phyloP scores from a whole-genome alignment of 2,329 filamentous ascomycete species.

The Leptographium galeiforme region DNA sequence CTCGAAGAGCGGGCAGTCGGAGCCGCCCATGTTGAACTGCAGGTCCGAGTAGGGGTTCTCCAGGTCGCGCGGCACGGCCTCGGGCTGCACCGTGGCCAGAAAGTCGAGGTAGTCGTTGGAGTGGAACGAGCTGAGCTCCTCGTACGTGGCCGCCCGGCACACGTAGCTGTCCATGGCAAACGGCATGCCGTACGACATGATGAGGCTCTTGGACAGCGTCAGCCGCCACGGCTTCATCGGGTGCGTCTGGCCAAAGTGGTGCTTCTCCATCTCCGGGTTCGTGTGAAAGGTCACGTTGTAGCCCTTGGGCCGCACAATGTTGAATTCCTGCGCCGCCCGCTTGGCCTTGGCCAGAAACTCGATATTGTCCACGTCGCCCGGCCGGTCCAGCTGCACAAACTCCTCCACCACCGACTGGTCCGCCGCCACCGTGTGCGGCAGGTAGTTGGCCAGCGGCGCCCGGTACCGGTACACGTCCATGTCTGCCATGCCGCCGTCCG shows the following conservation, averaged over 20 bases:
- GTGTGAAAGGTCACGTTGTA: conserved; percentile 92
- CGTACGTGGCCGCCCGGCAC: conserved; percentile 68
- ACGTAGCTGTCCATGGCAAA: conserved; percentile 94
- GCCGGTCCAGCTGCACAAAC: conserved; percentile 35
- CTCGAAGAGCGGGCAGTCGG: conserved; percentile 93
- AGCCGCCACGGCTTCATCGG: conserved; percentile 99
- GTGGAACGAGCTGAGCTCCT: conserved; percentile 81
- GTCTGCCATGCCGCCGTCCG: conserved; percentile 11
- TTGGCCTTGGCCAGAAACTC: conserved; percentile 45
- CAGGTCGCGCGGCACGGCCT: conserved; percentile 49
- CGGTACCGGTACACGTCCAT: conserved; percentile 37
- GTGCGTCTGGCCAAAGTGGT: conserved; percentile 93
- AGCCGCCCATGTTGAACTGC: conserved; percentile 75
- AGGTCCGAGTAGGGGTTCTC: conserved; percentile 49
- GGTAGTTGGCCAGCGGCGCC: conserved; percentile 45
- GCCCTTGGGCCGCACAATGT: conserved; percentile 67
- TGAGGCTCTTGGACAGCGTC: conserved; percentile 86
- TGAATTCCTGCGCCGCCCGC: conserved; percentile 44
- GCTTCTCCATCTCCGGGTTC: conserved; percentile 86
- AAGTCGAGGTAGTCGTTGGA: conserved; percentile 84
- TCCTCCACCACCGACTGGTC: conserved; percentile 39
- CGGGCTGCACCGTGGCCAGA: conserved; percentile 57
- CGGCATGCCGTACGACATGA: conserved; percentile 90
- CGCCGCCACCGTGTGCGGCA: conserved; percentile 38
- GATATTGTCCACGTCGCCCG: conserved; percentile 40